phyloP scores from a whole-genome alignment of 306 rosid genomes.

The Trifolium fragiferum region DNA sequence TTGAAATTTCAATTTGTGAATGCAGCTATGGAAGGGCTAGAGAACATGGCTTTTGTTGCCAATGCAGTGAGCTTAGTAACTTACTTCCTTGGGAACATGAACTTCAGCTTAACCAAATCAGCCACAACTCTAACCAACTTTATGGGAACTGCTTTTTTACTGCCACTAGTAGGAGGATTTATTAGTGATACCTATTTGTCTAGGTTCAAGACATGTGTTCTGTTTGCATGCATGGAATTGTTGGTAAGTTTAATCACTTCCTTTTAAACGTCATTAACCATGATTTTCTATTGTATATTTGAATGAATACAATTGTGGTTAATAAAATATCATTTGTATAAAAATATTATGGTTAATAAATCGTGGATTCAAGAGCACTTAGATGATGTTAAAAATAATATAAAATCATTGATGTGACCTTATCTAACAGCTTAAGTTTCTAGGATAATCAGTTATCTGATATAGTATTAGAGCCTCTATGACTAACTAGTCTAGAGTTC shows the following conservation, averaged over 20 bases:
- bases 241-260: constrained; percentile 48
- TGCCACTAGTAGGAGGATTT: constrained; percentile 73
- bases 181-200: constrained; percentile 73
- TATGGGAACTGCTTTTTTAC: constrained; percentile 74
- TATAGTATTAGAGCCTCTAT: no score
- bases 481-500: no score
- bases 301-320: no score
- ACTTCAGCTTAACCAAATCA: constrained; percentile 70
- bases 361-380: no score
- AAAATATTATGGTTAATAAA: no score
- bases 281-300: no score
- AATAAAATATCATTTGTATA: no score
- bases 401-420: no score
- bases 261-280: neutral
- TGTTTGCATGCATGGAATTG: constrained; percentile 63
- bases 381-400: no score
- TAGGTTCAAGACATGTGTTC: constrained; percentile 71
- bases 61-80: constrained; percentile 70
- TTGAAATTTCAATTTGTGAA: constrained; percentile 24
- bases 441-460: no score
- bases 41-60: constrained; percentile 79
- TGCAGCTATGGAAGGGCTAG: constrained; percentile 79
- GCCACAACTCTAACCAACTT: constrained; percentile 81
- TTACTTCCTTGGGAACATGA: constrained; percentile 76
- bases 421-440: no score